These are phyloP conservation scores for Amanita brunnescens DNA, from an alignment of 768 basidiomycete species.

Conservation along the genomic window DNA sequence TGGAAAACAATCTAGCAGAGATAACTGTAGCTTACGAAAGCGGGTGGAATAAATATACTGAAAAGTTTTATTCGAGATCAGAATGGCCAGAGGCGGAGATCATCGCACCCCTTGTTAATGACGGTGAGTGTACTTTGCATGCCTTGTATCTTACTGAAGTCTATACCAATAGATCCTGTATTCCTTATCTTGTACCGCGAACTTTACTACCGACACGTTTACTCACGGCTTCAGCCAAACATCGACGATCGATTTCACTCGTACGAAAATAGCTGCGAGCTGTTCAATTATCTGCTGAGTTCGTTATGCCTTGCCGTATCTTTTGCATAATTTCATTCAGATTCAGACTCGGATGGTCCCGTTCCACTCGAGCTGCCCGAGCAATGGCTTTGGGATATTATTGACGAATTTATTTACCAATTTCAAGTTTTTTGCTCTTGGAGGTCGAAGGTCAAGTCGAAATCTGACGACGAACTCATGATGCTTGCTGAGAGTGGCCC, in stretches of 20 bases:
- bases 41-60: slow-evolving; percentile 94
- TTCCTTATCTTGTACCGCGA: slow-evolving; percentile 97
- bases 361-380: slow-evolving; percentile 91
- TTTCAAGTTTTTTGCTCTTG: slow-evolving; percentile 95
- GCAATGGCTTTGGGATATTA: slow-evolving; percentile 98
- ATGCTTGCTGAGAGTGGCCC: slow-evolving; percentile 70
- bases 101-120: slow-evolving; percentile 89
- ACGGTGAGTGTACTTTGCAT: slow-evolving; percentile 43
- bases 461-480: slow-evolving; percentile 82
- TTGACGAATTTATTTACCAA: slow-evolving; percentile 97
- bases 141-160: background rate
- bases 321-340: background rate
- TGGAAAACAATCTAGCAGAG: slow-evolving; percentile 83
- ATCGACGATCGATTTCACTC: slow-evolving; percentile 98
- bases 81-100: slow-evolving; percentile 99
- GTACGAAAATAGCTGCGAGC: slow-evolving; percentile 94
- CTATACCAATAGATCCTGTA: slow-evolving; percentile 61
- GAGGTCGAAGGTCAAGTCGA: slow-evolving; percentile 75
- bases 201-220: slow-evolving; percentile 91
- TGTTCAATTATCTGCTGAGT: slow-evolving; percentile 98
- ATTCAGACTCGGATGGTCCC: slow-evolving; percentile 83
- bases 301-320: slow-evolving; percentile 18
- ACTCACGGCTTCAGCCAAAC: slow-evolving; percentile 90
- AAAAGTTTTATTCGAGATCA: slow-evolving; percentile 88
- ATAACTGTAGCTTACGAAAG: slow-evolving; percentile 94